Percentiles rank a stretch among this genome's conserved stretches.
phyloP scores from a whole-genome alignment of 129 eudicot genomes.

The Apium graveolens region DNA sequence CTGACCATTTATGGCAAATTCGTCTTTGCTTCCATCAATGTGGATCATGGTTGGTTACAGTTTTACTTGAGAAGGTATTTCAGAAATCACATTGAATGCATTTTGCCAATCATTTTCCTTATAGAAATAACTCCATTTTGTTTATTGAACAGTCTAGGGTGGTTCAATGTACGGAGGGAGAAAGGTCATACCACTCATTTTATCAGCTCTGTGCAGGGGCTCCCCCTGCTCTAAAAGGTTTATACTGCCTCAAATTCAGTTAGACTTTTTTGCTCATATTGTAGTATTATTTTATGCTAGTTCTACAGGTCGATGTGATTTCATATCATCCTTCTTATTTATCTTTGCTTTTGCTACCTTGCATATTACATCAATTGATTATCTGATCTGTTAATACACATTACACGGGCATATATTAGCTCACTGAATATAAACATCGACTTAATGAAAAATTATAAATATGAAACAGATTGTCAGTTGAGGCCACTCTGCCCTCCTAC shows the following conservation, averaged over 20 bases:
- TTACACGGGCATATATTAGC: neutral
- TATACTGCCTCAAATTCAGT: neutral
- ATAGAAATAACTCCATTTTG: constrained; percentile 13
- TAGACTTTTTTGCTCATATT: neutral
- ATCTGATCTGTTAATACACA: neutral
- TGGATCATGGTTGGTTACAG: constrained; percentile 23
- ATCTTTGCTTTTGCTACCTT: neutral
- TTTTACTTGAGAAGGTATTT: constrained; percentile 58
- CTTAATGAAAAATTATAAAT: neutral
- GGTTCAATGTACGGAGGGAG: constrained; percentile 82
- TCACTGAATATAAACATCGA: neutral
- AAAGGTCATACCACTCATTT: constrained; percentile 89
- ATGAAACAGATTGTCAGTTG: neutral
- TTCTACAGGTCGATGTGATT: neutral
- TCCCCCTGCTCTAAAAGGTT: constrained; percentile 74
- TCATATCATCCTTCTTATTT: neutral
- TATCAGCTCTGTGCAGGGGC: constrained; percentile 98
- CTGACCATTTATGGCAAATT: constrained; percentile 10
- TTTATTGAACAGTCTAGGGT: constrained; percentile 68
- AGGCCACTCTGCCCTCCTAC: neutral
- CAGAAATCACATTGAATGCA: constrained; percentile 4
- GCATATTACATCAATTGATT: neutral
- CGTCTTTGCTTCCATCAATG: constrained; percentile 1
- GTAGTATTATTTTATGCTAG: neutral
- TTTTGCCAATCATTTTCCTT: constrained; percentile 7